Evolutionary conservation across 176 grass and related monocot genomes (phyloP).

Genomic region (Calamus simplicifolius): DNA sequence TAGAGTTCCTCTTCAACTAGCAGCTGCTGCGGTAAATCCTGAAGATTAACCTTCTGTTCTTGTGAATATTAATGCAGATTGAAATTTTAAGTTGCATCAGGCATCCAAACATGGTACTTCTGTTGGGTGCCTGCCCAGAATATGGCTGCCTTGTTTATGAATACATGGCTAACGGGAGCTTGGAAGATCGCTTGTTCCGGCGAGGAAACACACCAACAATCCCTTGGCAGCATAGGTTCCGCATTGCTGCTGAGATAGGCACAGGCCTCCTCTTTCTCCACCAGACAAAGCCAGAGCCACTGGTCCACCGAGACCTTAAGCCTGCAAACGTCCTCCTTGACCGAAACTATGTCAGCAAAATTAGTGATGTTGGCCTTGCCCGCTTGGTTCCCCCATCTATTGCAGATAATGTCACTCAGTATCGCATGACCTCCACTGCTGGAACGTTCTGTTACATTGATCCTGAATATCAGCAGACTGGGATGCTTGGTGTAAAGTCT

Average conservation of each 20-base stretch:
- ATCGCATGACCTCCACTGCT: slow-evolving; percentile 29
- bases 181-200: slow-evolving; percentile 35
- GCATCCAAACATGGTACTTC: slow-evolving; percentile 44
- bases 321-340: slow-evolving; percentile 40
- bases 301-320: slow-evolving; percentile 39
- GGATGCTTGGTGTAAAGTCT: slow-evolving; percentile 36
- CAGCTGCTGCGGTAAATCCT: no score
- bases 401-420: slow-evolving; percentile 31
- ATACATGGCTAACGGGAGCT: slow-evolving; percentile 43
- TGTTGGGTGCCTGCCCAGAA: slow-evolving; percentile 44
- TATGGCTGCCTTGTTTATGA: slow-evolving; percentile 39
- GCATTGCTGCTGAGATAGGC: slow-evolving; percentile 36
- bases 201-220: slow-evolving; percentile 27
- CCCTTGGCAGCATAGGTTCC: slow-evolving; percentile 36
- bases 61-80: slow-evolving; percentile 8
- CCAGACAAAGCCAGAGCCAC: slow-evolving; percentile 33
- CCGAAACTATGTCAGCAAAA: slow-evolving; percentile 37
- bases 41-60: background rate
- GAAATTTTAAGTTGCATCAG: slow-evolving; percentile 34
- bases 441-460: slow-evolving; percentile 50
- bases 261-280: slow-evolving; percentile 42
- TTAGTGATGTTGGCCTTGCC: slow-evolving; percentile 42
- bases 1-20: no score
- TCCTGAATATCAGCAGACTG: slow-evolving; percentile 40
- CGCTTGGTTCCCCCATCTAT: slow-evolving; percentile 28